phyloP scores from a whole-genome alignment of 208 protist species.

The Wallacemonas rigidus region DNA sequence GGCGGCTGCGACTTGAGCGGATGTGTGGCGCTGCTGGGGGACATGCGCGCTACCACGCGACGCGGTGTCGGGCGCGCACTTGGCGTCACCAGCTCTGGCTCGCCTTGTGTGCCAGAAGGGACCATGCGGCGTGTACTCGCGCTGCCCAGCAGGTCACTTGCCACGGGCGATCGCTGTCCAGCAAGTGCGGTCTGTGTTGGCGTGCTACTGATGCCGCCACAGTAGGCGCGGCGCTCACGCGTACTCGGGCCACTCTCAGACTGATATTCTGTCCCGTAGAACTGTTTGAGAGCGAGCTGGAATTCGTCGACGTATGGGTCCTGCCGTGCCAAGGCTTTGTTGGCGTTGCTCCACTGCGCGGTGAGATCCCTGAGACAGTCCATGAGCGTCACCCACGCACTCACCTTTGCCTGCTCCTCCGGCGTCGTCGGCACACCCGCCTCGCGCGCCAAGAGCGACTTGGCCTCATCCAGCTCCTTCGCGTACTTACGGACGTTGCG shows the following conservation, averaged over 20 bases:
- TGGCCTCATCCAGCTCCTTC: slow-evolving; percentile 33
- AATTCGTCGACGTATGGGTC: slow-evolving; percentile 17
- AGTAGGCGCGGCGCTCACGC: neutral
- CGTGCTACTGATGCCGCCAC: slow-evolving; percentile 19
- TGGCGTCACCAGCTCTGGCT: slow-evolving; percentile 51
- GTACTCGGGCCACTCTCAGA: slow-evolving; percentile 7
- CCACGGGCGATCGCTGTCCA: neutral
- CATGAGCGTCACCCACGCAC: slow-evolving; percentile 70
- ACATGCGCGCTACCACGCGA: slow-evolving; percentile 59
- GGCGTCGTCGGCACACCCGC: slow-evolving; percentile 34
- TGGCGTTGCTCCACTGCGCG: slow-evolving; percentile 38
- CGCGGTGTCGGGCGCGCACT: slow-evolving; percentile 78
- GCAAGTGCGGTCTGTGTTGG: slow-evolving; percentile 1
- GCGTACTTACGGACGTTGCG: slow-evolving; percentile 34
- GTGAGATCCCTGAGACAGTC: slow-evolving; percentile 73
- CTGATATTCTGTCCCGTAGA: slow-evolving; percentile 15
- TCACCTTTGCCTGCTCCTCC: slow-evolving; percentile 44
- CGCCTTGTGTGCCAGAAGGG: slow-evolving; percentile 3
- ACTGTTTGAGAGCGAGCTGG: slow-evolving; percentile 9
- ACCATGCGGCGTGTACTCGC: slow-evolving; percentile 18
- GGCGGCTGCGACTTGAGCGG: slow-evolving; percentile 6
- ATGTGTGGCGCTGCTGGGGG: slow-evolving; percentile 11
- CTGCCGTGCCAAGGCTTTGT: slow-evolving; percentile 9
- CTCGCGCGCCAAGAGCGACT: slow-evolving; percentile 34
- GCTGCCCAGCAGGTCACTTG: slow-evolving; percentile 4